Conservation (phyloP, 192 early-diverging fungal genomes). For the Podila clonocystis region DNA sequence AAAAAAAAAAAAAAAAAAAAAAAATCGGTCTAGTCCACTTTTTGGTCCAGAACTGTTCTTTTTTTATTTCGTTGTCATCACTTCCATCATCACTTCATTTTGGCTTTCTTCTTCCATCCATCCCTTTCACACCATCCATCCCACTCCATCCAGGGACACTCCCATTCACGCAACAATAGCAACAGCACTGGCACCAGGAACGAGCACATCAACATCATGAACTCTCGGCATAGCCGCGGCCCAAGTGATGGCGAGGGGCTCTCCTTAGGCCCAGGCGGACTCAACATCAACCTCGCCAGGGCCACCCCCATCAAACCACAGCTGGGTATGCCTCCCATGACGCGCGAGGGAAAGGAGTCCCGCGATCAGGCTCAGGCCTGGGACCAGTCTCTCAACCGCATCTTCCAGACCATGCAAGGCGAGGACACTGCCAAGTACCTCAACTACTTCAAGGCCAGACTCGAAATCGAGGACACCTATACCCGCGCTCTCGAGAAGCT, state of each 20-base stretch:
- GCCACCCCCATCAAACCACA: conserved; percentile 41
- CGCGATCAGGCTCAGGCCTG: conserved; percentile 37
- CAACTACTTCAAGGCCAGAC: conserved; percentile 39
- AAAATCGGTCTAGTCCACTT: no score
- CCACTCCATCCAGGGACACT: neutral
- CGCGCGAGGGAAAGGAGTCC: conserved; percentile 33
- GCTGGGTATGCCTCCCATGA: conserved; percentile 41
- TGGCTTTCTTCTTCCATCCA: neutral
- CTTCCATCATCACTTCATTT: neutral
- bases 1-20: no score
- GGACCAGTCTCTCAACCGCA: conserved; percentile 34
- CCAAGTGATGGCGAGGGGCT: conserved; percentile 25
- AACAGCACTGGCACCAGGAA: no score
- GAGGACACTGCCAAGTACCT: conserved; percentile 39
- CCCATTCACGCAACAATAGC: neutral
- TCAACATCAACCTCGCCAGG: conserved; percentile 20
- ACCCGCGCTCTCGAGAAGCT: conserved; percentile 36
- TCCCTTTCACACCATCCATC: neutral
- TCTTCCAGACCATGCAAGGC: conserved; percentile 50
- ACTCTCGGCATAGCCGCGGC: conserved; percentile 34
- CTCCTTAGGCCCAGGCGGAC: neutral
- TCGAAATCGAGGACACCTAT: conserved; percentile 45
- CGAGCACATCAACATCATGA: conserved; percentile 13
- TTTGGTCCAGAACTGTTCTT: conserved; percentile 4
- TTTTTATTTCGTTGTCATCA: conserved; percentile 1